Base-by-base conservation (phyloP, 2,329 filamentous ascomycete genomes). In the Scytalidium lignicola region DNA sequence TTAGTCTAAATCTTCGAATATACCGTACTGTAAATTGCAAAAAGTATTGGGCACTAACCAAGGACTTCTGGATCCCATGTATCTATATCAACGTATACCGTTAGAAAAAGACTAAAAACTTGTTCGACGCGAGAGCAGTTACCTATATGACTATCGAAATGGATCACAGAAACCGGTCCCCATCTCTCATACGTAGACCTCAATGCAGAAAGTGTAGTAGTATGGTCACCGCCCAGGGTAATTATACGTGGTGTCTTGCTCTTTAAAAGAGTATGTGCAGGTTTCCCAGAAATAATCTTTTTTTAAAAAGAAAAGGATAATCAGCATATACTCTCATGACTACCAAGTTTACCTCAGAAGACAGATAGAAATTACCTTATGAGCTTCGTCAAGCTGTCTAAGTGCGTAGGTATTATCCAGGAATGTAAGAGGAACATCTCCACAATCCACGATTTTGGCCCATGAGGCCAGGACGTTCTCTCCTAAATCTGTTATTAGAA, bases 1-100 rank as follows among this genome's bases (percentile, higher is more conserved):
- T 37, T 37, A 37, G 32, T 37, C 5, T 37, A 13, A 17, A n/a
- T n/a, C 5, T 15, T 0, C 90, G n/a, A n/a, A n/a, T n/a, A n/a
- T n/a, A n/a, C n/a, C n/a, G n/a, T n/a, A n/a, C n/a, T n/a, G n/a
- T n/a, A 90, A 63, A 95, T 95, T 10, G 90, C 80, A n/a, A 85
- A 84, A 37, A 83, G 74, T 71, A 13, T 7, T 28, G 7, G 37
- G 8, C 28, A 32, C 17, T 8, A 20, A 74, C 74, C 75, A 3
- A 81, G 58, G 0, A 79, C 74, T 29, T 72, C 59, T 2, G 74
- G 74, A 59, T 75, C 69, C 73, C 73, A 75, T 0, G 73, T 77
- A 55, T 76, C 79, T 37, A 17, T 37, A 7, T 37, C 32, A n/a
- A 37, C 6, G 15, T 9, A 7, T 4, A 4, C 17, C 5, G 17